These are phyloP conservation scores for Coemansia asiatica DNA, from an alignment of 192 early-diverging fungal species.

Conservation along the genomic window DNA sequence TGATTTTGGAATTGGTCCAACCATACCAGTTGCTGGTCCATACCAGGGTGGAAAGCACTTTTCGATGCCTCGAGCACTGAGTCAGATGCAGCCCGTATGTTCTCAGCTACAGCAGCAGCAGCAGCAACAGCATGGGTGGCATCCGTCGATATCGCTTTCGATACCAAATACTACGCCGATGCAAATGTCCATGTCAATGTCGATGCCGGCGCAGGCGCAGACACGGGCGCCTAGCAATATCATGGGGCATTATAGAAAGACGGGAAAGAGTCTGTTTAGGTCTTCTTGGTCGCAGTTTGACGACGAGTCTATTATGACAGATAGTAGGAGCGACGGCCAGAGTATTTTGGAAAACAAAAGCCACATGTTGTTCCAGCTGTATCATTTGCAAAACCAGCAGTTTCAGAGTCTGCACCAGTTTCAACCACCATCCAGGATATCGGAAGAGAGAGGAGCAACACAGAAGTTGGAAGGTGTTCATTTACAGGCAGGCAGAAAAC, in stretches of 20 bases:
- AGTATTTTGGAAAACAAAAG: conserved; percentile 24
- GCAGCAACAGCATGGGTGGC: background rate
- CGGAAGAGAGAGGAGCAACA: conserved; percentile 10
- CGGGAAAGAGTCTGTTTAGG: conserved; percentile 7
- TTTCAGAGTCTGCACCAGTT: conserved; percentile 39
- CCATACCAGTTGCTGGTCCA: background rate
- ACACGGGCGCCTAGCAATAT: conserved; percentile 1
- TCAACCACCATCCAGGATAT: conserved; percentile 18
- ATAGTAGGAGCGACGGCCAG: conserved; percentile 26
- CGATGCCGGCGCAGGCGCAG: conserved; percentile 1
- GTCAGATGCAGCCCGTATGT: background rate
- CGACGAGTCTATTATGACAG: conserved; percentile 28
- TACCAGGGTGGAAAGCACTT: background rate
- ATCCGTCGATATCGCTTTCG: background rate
- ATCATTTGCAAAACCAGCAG: conserved; percentile 46
- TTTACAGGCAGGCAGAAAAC: background rate
- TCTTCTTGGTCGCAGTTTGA: conserved; percentile 50
- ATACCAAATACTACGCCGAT: background rate
- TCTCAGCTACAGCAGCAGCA: conserved; percentile 11
- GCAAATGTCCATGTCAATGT: conserved; percentile 4
- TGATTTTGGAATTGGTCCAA: conserved; percentile 1
- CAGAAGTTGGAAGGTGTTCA: background rate
- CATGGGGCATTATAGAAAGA: background rate
- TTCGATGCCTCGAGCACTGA: background rate
- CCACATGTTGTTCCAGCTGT: conserved; percentile 40